Evolutionary conservation across 192 early-diverging fungal species (phyloP), one percentile per base, ranked within the genome.

Genomic region (Coemansia sp.): DNA sequence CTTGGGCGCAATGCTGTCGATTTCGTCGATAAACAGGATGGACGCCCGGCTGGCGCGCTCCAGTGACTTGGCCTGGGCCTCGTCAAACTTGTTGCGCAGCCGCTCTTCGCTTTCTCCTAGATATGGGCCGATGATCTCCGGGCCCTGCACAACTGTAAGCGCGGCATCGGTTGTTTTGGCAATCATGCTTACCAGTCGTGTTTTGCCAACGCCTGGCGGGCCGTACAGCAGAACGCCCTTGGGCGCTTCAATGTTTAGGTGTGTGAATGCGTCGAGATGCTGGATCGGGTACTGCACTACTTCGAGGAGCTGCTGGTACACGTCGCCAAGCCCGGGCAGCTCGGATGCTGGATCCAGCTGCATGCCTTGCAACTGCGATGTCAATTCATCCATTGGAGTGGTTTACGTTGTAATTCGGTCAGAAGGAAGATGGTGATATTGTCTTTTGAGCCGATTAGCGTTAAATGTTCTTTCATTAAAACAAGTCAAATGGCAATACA

Each of bases 21-120:
- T 85, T 65, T 99, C 97, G 72, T 99, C 97, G 54, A 99, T 98
- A 74, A 99, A 99, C 21, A 99, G 63, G 30, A 99, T 91, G 48
- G 87, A 85, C 0, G 91, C 81, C 14, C 53, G 28, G 27, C 59
- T 35, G 5, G 47, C 47, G 5, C 68, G 55, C 6, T 14, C 21
- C 1, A 58, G 49, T 4, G 62, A 22, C 7, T 82, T 75, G 11
- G 71, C 27, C 22, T 82, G 75, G 6, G 94, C 94, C 55, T 88
- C 83, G 1, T 63, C 63, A 61, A 97, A 97, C 51, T 81, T 84
- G 4, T 60, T 56, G 0, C 94, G 81, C 19, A 97, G 67, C 32
- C 80, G 82, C 43, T 85, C 84, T 64, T 97, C 94, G 57, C 92
- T 94, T 54, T 98, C 93, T 12, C 95, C 95, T 25, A 91, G 60